Conservation (phyloP, 768 basidiomycete species). For the Tricholoma flavovirens region DNA sequence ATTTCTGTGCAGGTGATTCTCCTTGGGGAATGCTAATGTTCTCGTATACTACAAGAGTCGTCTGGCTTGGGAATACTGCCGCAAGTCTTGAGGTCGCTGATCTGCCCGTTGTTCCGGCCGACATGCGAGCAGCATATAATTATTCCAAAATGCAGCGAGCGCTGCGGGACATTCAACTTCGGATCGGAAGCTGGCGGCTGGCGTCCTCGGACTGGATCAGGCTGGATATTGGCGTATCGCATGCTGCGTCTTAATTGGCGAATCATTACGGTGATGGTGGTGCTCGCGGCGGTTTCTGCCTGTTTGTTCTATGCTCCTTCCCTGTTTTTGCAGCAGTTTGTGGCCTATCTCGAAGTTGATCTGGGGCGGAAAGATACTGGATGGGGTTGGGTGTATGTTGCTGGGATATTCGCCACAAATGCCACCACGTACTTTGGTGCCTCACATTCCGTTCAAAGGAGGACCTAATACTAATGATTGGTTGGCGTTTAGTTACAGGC, state of each 20-base stretch:
- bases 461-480: neutral
- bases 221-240: constrained; percentile 58
- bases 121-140: constrained; percentile 63
- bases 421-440: constrained; percentile 27
- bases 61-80: constrained; percentile 73
- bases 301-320: constrained; percentile 59
- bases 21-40: constrained; percentile 67
- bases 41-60: constrained; percentile 81
- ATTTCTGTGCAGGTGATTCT: constrained; percentile 40
- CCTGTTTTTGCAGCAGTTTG: constrained; percentile 54
- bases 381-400: constrained; percentile 70
- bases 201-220: constrained; percentile 55
- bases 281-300: constrained; percentile 52
- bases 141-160: constrained; percentile 62
- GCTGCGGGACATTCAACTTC: constrained; percentile 44
- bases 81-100: constrained; percentile 82
- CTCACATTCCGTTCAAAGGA: neutral
- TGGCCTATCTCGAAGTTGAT: constrained; percentile 55
- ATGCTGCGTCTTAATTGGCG: constrained; percentile 50
- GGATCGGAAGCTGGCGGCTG: constrained; percentile 56
- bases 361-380: constrained; percentile 44
- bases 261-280: constrained; percentile 35
- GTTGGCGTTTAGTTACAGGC: constrained; percentile 40
- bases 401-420: constrained; percentile 30
- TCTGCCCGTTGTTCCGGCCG: constrained; percentile 70